Conservation (phyloP, 495 filamentous ascomycete genomes). For the Neurospora sp. region DNA sequence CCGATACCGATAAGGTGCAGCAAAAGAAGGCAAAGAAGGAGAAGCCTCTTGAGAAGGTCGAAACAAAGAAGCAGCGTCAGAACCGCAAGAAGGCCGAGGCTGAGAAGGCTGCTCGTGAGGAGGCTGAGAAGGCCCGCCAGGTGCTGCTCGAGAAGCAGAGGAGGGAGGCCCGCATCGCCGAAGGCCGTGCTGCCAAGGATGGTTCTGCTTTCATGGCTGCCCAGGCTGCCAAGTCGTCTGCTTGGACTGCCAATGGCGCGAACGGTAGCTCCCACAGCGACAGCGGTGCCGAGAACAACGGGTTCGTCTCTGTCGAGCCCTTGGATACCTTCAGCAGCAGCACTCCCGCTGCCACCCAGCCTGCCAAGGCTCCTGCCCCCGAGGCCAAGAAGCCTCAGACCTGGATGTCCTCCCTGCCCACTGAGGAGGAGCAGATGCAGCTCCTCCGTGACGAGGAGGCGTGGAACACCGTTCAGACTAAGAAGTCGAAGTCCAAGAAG, state of each 20-base stretch:
- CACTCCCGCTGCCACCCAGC: constrained; percentile 13
- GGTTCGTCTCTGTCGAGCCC: constrained; percentile 37
- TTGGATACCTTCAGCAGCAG: constrained; percentile 58
- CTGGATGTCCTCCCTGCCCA: constrained; percentile 54
- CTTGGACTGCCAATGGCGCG: constrained; percentile 45
- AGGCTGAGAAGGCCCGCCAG: constrained; percentile 63
- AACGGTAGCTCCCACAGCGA: constrained; percentile 20
- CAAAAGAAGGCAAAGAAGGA: constrained; percentile 52
- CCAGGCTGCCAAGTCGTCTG: constrained; percentile 39
- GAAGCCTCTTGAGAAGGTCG: constrained; percentile 42
- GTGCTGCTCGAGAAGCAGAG: constrained; percentile 68
- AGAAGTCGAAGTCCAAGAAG: constrained; percentile 47
- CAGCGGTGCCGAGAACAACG: constrained; percentile 19
- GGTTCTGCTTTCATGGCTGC: constrained; percentile 47
- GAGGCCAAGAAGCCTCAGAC: constrained; percentile 22
- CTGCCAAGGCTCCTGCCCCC: constrained; percentile 16
- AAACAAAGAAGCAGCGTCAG: constrained; percentile 88
- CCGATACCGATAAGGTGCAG: constrained; percentile 50
- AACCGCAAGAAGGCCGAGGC: constrained; percentile 73
- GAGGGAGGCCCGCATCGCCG: constrained; percentile 65
- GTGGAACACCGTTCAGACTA: constrained; percentile 70
- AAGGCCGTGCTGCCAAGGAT: constrained; percentile 69
- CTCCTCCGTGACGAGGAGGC: constrained; percentile 53
- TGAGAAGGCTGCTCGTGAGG: constrained; percentile 58
- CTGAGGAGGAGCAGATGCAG: constrained; percentile 80